A percentile compares a stretch with the other conserved stretches of the same genome.
Conservation (phyloP, 2,329 filamentous ascomycete genomes). For the Uncinocarpus reesii region DNA sequence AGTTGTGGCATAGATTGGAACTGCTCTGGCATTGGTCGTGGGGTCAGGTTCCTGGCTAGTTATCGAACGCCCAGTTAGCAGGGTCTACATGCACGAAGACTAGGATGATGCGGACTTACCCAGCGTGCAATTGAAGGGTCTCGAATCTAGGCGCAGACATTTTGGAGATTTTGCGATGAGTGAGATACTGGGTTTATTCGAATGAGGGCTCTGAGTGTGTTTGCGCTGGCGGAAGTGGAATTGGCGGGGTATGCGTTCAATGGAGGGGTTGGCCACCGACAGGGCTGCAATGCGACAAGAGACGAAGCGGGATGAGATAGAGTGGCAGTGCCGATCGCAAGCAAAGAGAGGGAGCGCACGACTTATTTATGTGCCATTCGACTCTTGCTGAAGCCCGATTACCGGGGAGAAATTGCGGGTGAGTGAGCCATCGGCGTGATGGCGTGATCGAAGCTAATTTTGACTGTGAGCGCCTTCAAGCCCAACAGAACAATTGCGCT, state of each 20-base stretch:
- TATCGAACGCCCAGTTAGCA: neutral
- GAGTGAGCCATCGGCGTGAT: slow-evolving; percentile 1
- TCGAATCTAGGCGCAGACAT: slow-evolving; percentile 51
- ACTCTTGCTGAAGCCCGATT: neutral
- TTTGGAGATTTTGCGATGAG: neutral
- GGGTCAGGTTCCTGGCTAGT: slow-evolving; percentile 75
- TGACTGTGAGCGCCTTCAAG: slow-evolving; percentile 2
- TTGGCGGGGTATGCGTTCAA: neutral
- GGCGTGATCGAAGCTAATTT: slow-evolving; percentile 14
- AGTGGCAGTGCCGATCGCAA: neutral
- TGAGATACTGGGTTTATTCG: too few relatives aligned
- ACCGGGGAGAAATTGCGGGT: neutral
- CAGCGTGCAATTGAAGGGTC: slow-evolving; percentile 76
- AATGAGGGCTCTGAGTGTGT: too few relatives aligned
- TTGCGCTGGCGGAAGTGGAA: too few relatives aligned
- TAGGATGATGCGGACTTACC: slow-evolving; percentile 41
- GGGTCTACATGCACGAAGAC: slow-evolving; percentile 2
- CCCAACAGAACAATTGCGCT: neutral
- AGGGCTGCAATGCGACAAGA: too few relatives aligned
- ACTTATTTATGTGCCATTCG: slow-evolving; percentile 3
- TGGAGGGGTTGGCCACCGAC: too few relatives aligned
- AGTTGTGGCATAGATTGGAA: slow-evolving; percentile 93
- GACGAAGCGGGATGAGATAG: neutral
- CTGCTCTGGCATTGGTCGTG: slow-evolving; percentile 74
- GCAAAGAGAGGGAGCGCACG: neutral